Base-by-base conservation (phyloP, 805 yeast genomes). In the Ogataea salicorniae region DNA sequence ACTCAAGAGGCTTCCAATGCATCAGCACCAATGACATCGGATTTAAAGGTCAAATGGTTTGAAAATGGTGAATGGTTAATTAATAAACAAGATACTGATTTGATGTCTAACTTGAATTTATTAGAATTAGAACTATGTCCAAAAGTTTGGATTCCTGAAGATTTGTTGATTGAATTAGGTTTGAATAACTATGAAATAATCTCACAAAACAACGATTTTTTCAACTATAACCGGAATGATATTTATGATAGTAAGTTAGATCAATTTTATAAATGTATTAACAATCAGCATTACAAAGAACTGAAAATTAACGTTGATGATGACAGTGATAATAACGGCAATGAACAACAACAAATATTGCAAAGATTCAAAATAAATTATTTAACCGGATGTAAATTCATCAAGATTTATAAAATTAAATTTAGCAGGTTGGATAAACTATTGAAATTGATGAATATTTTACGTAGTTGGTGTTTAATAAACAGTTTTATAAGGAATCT, bases 91-190 rank as follows among this genome's bases (percentile, higher is more conserved):
- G 60, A 59, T 39, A 22, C 41, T 2, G 17, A 46, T 9, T 49
- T 60, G 13, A 50, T 49, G 29, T 52, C 54, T 5, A 52, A 55
- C 35, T 50, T 60, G 36, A 51, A 52, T 31, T 39, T 58, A 13
- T 47, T 65, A 18, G 62, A 57, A 14, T 45, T 66, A 17, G 71
- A 67, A 42, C 23, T 63, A 11, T 54, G 61, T 43, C 69, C 70
- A 1, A 57, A 54, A 20, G 51, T 67, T 14, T 67, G 70, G 70
- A 51, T 67, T 5, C 69, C 70, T 0, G 56, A 61, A 37, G 69
- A 63, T 49, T 34, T 61, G 18, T 40, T 63, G 18, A 35, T 54
- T 29, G 60, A 59, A 22, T 39, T 58, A 15, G 53, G 52, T n/a
- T 40, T 61, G 5, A 42, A 45, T n/a, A 52, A 55, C 11, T 60